Evolutionary conservation across 805 yeast genomes (phyloP), one percentile per base, ranked within the genome.

Genomic region (Cyberlindnera bimundalis): DNA sequence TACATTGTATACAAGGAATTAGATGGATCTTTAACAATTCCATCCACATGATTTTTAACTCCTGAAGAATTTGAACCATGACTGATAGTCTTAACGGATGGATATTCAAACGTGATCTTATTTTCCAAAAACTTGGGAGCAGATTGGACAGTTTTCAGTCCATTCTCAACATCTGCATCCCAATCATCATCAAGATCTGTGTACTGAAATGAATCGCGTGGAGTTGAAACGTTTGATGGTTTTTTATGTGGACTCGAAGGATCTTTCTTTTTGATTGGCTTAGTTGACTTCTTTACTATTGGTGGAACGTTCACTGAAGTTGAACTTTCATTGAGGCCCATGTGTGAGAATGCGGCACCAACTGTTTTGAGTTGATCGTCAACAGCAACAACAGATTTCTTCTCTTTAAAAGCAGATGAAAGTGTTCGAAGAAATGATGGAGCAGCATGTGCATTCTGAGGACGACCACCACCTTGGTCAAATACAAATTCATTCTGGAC

Each of bases 131-230:
- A 31, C 51, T 58, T 34, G 52, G 68, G 62, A 45, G 59, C 46
- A 50, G 63, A 43, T 51, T 42, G 43, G 6, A 47, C 48, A 3
- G 51, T 45, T 9, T 39, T 34, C 12, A 56, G 31, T 5, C 55
- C 61, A 45, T 66, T 68, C 33, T 74, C 78, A 40, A 75, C 79
- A 32, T 79, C 82, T 11, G 91, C 95, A 60, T 88, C 91, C 96
- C 96, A 89, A 61, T 88, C 96, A 52, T 85, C 95, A 59, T 89
- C 96, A 42, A 81, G 66, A 57, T 89, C 96, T 32, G 79, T 68
- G 56, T 81, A 83, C 42, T 60, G 61, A 35, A 47, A 58, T 24
- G 65, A 61, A 31, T 51, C 56, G 33, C 62, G 58, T 6, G 60
- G 61, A 18, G 55, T 45, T 12, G 54, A 44, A 11, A 50, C 40